Conservation (phyloP, 768 basidiomycete species). For the Cyclocybe cylindracea region DNA sequence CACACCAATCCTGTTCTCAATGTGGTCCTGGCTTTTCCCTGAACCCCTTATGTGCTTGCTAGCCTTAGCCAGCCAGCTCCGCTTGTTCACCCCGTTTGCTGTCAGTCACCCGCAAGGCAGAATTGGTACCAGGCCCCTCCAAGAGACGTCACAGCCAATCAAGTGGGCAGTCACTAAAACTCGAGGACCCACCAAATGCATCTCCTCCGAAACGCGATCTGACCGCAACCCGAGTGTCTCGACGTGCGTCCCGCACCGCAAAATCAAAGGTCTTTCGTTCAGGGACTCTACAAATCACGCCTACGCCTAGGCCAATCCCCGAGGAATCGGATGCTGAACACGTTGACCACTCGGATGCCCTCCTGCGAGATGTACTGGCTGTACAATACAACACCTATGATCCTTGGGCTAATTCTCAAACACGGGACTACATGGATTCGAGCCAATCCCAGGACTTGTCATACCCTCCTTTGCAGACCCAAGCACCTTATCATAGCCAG, state of each 20-base stretch:
- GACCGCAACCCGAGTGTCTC: neutral
- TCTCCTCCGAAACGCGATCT: neutral
- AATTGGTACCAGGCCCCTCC: constrained; percentile 34
- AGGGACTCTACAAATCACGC: constrained; percentile 24
- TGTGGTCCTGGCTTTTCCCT: no score
- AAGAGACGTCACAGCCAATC: constrained; percentile 3
- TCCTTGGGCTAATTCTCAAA: constrained; percentile 3
- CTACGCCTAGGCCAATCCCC: neutral
- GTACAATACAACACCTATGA: neutral
- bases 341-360: neutral
- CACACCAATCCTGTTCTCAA: no score
- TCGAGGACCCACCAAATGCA: neutral
- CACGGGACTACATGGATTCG: constrained; percentile 17
- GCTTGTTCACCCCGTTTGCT: constrained; percentile 15
- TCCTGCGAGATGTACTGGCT: constrained; percentile 1
- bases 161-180: constrained; percentile 1
- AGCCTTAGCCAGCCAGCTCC: constrained; percentile 10
- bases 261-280: constrained; percentile 24
- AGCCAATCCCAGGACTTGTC: constrained; percentile 24
- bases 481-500: constrained; percentile 57
- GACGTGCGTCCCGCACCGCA: neutral
- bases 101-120: constrained; percentile 25
- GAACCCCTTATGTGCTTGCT: constrained; percentile 7
- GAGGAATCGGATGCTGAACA: no score
- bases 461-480: constrained; percentile 47